Evolutionary conservation across 257 asterid species (phyloP), one percentile per base, ranked within the genome.

Genomic region (Lithospermum erythrorhizon): DNA sequence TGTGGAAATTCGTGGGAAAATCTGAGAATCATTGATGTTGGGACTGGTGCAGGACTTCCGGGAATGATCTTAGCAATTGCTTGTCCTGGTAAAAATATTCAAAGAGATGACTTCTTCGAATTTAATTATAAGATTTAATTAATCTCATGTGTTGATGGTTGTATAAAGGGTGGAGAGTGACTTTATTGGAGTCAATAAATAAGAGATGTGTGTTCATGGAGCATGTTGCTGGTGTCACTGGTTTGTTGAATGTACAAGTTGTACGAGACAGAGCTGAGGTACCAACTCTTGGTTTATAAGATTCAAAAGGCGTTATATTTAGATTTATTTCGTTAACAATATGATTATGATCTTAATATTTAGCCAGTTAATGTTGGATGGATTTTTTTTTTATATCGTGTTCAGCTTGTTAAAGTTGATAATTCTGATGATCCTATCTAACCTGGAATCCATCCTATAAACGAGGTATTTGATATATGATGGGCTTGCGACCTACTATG

Each of bases 1-100:
- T 82, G 94, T 68, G 90, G 83, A 63, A 54, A 25, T 65, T 81
- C 90, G 21, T 81, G 74, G 13, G 87, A 91, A 41, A 68, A 75
- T 67, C 69, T 91, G 79, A 77, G 76, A 25, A 79, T 88, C 63
- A 78, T 91, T 52, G 98, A 91, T 77, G 95, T 91, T 57, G 98
- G 98, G 59, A 88, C 87, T 45, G 98, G 98, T 15, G 95, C 96
- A 2, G 95, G 98, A 63, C 95, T 91, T 67, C 96, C 98, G 37
- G 96, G 98, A 61, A 14, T 91, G 35, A 70, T 91, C 67, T 81
- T 91, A 61, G 96, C 98, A 30, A 84, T 86, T 68, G 96, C 96
- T 6, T 82, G 81, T 65, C 97, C 96, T 4, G 81, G 98, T 91
- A 78, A 57, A 35, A 21, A 1, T 54, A 47, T 19, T 8, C 49